phyloP scores from a whole-genome alignment of 2,329 filamentous ascomycete genomes.

The Remersonia thermophila region DNA sequence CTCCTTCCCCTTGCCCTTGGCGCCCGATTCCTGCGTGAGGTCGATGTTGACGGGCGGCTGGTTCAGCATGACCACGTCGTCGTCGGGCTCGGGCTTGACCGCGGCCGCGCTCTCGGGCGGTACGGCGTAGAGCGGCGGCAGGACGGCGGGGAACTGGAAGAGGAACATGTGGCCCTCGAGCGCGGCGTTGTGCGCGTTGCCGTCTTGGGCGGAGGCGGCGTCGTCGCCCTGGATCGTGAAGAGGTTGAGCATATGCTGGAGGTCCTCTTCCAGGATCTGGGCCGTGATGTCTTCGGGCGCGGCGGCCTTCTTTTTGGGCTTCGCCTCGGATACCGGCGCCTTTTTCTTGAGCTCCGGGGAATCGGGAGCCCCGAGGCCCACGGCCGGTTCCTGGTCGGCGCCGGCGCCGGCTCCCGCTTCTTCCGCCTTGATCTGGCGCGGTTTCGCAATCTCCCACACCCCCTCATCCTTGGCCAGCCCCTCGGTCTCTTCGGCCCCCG shows the following conservation, averaged over 20 bases:
- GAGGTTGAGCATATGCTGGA: slow-evolving; percentile 23
- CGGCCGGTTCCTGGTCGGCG: slow-evolving; percentile 15
- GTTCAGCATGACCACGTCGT: slow-evolving; percentile 27
- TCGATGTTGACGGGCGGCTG: slow-evolving; percentile 27
- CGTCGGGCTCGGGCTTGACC: slow-evolving; percentile 31
- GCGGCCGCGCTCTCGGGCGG: slow-evolving; percentile 8
- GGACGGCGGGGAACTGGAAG: slow-evolving; percentile 51
- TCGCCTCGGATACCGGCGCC: slow-evolving; percentile 10
- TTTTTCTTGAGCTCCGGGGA: slow-evolving; percentile 25
- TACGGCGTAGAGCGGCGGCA: slow-evolving; percentile 38
- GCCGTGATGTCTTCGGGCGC: slow-evolving; percentile 17
- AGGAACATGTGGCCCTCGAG: slow-evolving; percentile 47
- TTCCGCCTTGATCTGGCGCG: slow-evolving; percentile 16
- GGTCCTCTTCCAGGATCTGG: slow-evolving; percentile 22
- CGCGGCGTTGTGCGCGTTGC: slow-evolving; percentile 11
- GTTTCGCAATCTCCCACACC: slow-evolving; percentile 31
- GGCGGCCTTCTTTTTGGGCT: slow-evolving; percentile 9
- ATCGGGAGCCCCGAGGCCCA: slow-evolving; percentile 18
- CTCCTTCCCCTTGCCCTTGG: slow-evolving; percentile 15
- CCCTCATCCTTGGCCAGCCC: slow-evolving; percentile 23
- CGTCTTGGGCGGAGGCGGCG: slow-evolving; percentile 3
- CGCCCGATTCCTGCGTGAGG: slow-evolving; percentile 24
- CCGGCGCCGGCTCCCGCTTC: slow-evolving; percentile 9
- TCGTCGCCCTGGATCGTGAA: slow-evolving; percentile 17
- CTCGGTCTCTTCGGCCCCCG: slow-evolving; percentile 4